Evolutionary conservation across 2,329 filamentous ascomycete species (phyloP).

Genomic region (Cytospora schulzeri): DNA sequence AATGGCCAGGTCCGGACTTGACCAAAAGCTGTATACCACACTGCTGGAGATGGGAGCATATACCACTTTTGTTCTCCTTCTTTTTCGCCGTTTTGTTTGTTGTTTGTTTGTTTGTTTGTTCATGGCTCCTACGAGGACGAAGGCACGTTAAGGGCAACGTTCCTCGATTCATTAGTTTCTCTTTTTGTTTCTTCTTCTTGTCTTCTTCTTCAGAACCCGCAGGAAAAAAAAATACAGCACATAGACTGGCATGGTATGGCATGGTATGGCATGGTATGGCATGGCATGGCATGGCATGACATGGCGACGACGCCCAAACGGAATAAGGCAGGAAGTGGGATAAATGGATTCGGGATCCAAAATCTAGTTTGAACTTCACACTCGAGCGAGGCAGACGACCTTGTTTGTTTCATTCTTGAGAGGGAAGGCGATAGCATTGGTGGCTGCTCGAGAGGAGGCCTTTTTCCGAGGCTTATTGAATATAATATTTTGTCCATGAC

Average conservation of each 20-base stretch:
- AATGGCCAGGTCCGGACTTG: constrained; percentile 20
- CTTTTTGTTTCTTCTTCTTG: no score
- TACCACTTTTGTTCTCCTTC: constrained; percentile 17
- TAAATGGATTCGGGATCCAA: constrained; percentile 2
- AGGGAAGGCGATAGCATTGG: no score
- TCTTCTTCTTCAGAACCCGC: no score
- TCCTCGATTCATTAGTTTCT: background rate
- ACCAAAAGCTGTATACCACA: constrained; percentile 26
- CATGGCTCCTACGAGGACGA: background rate
- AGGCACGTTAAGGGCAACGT: background rate
- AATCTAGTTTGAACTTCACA: background rate
- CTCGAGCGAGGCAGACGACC: background rate
- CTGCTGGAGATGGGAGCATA: constrained; percentile 17
- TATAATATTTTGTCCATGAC: constrained; percentile 1
- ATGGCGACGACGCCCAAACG: background rate
- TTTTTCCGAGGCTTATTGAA: background rate
- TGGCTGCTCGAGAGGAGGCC: background rate
- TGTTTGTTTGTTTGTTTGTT: background rate
- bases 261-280: no score
- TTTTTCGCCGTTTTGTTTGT: background rate
- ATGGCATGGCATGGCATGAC: no score
- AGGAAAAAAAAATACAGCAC: background rate
- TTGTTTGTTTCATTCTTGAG: no score
- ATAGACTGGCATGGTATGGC: background rate
- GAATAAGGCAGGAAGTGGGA: background rate